phyloP scores from a whole-genome alignment of 495 filamentous ascomycete species.

The Ramalina peruviana region DNA sequence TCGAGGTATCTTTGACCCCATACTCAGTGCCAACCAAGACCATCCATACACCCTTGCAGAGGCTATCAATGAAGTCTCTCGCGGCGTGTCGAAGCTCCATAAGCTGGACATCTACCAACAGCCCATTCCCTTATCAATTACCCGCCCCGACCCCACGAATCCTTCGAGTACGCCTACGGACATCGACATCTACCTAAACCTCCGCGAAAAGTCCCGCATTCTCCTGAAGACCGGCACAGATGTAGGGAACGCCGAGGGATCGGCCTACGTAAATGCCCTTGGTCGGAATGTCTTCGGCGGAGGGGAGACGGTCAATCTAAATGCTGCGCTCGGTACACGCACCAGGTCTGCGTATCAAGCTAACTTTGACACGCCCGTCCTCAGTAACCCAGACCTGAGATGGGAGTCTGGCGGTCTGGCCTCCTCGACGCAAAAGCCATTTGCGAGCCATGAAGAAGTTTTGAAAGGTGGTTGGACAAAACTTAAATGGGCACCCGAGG shows the following conservation, averaged over 20 bases:
- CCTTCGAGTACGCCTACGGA: conserved; percentile 51
- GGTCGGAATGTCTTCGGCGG: conserved; percentile 91
- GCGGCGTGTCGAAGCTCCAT: conserved; percentile 56
- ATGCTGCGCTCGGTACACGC: conserved; percentile 74
- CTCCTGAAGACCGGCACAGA: conserved; percentile 85
- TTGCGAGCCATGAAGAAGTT: conserved; percentile 85
- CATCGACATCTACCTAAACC: conserved; percentile 61
- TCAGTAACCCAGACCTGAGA: conserved; percentile 66
- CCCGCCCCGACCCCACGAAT: conserved; percentile 46
- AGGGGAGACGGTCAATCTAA: conserved; percentile 73
- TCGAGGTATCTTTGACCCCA: background rate
- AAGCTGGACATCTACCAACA: conserved; percentile 85
- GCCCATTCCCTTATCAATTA: conserved; percentile 65
- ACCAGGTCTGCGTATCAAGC: conserved; percentile 82
- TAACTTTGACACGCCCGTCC: conserved; percentile 64
- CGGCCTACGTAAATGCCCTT: conserved; percentile 69
- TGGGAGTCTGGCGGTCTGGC: conserved; percentile 62
- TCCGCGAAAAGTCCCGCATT: conserved; percentile 64
- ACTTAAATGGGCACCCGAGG: conserved; percentile 50
- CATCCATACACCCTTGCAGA: conserved; percentile 61
- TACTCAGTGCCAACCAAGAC: conserved; percentile 32
- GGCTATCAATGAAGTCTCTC: conserved; percentile 54
- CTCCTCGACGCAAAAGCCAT: conserved; percentile 71
- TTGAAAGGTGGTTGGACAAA: conserved; percentile 68
- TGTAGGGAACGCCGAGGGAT: conserved; percentile 79